A percentile compares a stretch with the other conserved stretches of the same genome.
Evolutionary conservation across 495 filamentous ascomycete species (phyloP).

Genomic region (Daldinia decipiens): DNA sequence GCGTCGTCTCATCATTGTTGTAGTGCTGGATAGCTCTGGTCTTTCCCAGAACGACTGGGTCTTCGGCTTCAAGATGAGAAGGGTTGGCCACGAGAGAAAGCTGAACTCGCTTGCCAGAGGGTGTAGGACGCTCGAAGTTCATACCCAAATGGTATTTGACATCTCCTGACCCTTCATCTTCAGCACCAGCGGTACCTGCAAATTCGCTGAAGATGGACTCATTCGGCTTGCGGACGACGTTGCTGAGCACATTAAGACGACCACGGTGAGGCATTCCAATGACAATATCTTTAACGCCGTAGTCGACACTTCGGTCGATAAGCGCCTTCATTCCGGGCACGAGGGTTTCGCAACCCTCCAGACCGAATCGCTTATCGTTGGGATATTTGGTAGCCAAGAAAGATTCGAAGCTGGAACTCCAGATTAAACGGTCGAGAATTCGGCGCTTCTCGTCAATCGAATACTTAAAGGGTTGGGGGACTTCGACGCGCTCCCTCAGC

Average conservation of each 20-base stretch:
- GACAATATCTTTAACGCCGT: slow-evolving; percentile 97
- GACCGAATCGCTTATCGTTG: slow-evolving; percentile 98
- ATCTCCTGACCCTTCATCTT: slow-evolving; percentile 96
- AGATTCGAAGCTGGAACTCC: slow-evolving; percentile 94
- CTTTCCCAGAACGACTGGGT: slow-evolving; percentile 97
- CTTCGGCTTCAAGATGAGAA: slow-evolving; percentile 97
- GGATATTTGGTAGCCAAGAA: slow-evolving; percentile 98
- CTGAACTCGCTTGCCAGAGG: slow-evolving; percentile 98
- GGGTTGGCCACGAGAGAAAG: slow-evolving; percentile 98
- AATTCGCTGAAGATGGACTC: slow-evolving; percentile 99
- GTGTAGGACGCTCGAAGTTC: slow-evolving; percentile 99
- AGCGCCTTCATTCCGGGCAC: slow-evolving; percentile 99
- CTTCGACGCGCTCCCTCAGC: slow-evolving; percentile 92
- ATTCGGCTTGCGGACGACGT: slow-evolving; percentile 98
- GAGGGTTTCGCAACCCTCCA: slow-evolving; percentile 94
- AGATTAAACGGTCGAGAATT: slow-evolving; percentile 96
- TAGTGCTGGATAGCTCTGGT: slow-evolving; percentile 98
- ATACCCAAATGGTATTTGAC: slow-evolving; percentile 99
- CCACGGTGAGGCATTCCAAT: slow-evolving; percentile 99
- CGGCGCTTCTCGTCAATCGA: slow-evolving; percentile 95
- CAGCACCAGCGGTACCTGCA: slow-evolving; percentile 84
- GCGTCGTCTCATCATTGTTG: slow-evolving; percentile 92
- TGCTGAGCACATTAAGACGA: slow-evolving; percentile 96
- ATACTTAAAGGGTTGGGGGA: slow-evolving; percentile 94
- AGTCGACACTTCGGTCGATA: slow-evolving; percentile 97